Base-by-base conservation (phyloP, 2,329 filamentous ascomycete species). In the Colletotrichum somersetense region DNA sequence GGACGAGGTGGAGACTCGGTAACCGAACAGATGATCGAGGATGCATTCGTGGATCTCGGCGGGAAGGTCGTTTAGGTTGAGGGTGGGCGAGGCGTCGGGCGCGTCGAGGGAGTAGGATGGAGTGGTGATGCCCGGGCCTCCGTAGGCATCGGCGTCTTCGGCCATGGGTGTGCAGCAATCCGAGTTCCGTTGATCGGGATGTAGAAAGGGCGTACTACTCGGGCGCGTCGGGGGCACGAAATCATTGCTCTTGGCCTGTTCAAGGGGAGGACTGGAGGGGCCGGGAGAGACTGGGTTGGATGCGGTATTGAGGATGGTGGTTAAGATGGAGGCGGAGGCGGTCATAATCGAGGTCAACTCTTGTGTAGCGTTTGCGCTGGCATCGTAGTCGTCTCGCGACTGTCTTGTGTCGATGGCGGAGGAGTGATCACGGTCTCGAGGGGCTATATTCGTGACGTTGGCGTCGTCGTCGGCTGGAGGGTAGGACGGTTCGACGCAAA, bases 31-130 rank as follows among this genome's bases (percentile, higher is more conserved):
- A 75, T 92, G 88, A 78, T 94, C 92, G 18, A 94, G 83, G 66
- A 94, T 91, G 67, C 88, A 89, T 76, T 93, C 91, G 77, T 93
- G 91, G 16, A 94, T 92, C 79, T 94, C 92, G 67, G 88, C 86
- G 1, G 92, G 92, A 1, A 93, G 82, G 73, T 89, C 80, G 56
- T 84, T 82, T 61, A 89, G 80, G 64, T 84, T 72, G 35, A 74
- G 46, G 48, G 72, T 65, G 57, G 56, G 64, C 26, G 66, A 64
- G 46, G 57, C 55, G 26, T 66, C 62, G 56, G 40, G 77, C 62
- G 72, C 73, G 40, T 69, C 44, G 52, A 76, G 61, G 26, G 62
- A 62, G 61, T 70, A 73, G 61, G 55, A 68, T 18, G 77, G 74
- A 53, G 67, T 70, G 56, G 79, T 71, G n/a, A 79, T 75, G 44